Base-by-base conservation (phyloP, 2,329 filamentous ascomycete genomes). In the Incumbomyces delicatus region DNA sequence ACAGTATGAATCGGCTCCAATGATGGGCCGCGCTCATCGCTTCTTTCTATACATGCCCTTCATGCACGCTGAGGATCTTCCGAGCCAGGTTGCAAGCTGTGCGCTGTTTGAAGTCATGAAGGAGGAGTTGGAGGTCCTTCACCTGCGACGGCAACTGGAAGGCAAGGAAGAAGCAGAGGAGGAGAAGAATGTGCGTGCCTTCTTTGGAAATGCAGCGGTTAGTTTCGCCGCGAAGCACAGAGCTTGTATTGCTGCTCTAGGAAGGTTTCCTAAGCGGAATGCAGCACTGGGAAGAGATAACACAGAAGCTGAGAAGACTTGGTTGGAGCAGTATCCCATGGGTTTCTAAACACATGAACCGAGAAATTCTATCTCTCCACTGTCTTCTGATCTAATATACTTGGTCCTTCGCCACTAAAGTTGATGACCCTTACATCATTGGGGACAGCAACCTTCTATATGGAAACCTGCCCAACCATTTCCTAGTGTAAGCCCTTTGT, bases 11-110 rank as follows among this genome's bases (percentile, higher is more conserved):
- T 30, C 31, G 14, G 17, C 13, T 6, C 11, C 33, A 10, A 14
- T 17, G n/a, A 34, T 17, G n/a, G 39, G 44, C 35, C 29, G 48
- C 56, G 40, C 49, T 56, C 33, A 44, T 37, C 41, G 41, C 10
- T 44, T 20, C n/a, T 64, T 64, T 43, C 56, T 64, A 48, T 66
- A 65, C 47, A 54, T 66, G 39, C 62, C 63, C 1, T 54, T 66
- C 18, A 63, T 61, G 55, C 64, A 66, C 46, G 57, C 57, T 39
- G 63, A 67, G 48, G 49, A 54, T 8, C n/a, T 66, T 2, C 36
- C 58, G 5, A 59, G 58, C 32, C 64, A 66, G 51, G 46, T 61
- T 31, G 59, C 57, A 8, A 53, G 46, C 8, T 36, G 57, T 8
- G 53, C 52, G 1, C 42, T 62, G 16, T 54, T 50, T 36, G 53